phyloP scores from a whole-genome alignment of 2,329 filamentous ascomycete genomes.

The Cercospora sojina region DNA sequence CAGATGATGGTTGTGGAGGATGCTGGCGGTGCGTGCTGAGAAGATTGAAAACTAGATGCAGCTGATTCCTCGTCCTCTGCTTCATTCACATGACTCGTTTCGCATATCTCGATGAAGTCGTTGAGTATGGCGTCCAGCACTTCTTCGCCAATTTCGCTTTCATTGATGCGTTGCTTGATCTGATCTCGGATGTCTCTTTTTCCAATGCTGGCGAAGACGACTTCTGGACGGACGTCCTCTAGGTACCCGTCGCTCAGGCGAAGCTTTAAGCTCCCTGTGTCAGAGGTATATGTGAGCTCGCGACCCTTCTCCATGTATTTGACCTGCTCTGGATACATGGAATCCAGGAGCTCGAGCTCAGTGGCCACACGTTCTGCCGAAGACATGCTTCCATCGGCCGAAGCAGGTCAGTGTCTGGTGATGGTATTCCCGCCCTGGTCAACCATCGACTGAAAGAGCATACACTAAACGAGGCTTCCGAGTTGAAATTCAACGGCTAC shows the following conservation, averaged over 20 bases:
- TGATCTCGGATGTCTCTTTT: constrained; percentile 42
- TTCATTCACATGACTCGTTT: neutral
- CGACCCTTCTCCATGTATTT: constrained; percentile 36
- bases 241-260: constrained; percentile 45
- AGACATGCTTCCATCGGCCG: neutral
- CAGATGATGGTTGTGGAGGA: constrained; percentile 44
- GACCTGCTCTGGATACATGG: constrained; percentile 48
- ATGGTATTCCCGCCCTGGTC: neutral
- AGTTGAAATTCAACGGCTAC: neutral
- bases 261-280: constrained; percentile 34
- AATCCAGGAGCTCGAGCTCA: constrained; percentile 45
- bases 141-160: constrained; percentile 41
- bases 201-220: constrained; percentile 40
- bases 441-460: neutral
- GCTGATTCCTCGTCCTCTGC: neutral
- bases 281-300: constrained; percentile 41
- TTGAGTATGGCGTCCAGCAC: constrained; percentile 45
- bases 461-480: neutral
- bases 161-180: constrained; percentile 35
- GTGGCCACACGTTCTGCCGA: constrained; percentile 30
- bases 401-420: neutral
- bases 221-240: constrained; percentile 38
- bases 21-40: neutral
- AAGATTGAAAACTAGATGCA: neutral
- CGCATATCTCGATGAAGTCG: constrained; percentile 39